Conservation (phyloP, 192 early-diverging fungal genomes). For the Thoreauomyces humboldtii region DNA sequence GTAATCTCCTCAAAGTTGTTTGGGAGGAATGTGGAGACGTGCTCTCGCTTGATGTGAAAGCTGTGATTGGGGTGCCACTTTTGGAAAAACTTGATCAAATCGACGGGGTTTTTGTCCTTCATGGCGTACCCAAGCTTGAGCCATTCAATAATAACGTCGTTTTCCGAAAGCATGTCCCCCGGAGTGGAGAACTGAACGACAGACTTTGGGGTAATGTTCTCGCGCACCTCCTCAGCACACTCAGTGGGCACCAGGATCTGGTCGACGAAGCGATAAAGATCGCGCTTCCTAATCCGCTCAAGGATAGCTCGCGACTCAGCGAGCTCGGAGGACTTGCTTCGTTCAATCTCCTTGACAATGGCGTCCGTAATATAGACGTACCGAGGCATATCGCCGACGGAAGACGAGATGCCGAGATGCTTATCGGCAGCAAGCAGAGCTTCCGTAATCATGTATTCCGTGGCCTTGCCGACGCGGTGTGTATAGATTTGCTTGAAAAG, state of each 20-base stretch:
- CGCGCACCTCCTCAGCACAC: neutral
- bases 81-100: slow-evolving; percentile 75
- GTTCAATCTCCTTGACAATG: slow-evolving; percentile 62
- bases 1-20: slow-evolving; percentile 65
- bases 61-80: slow-evolving; percentile 52
- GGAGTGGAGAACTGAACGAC: slow-evolving; percentile 60
- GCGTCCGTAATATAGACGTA: slow-evolving; percentile 83
- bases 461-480: slow-evolving; percentile 70
- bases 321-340: slow-evolving; percentile 42
- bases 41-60: slow-evolving; percentile 65
- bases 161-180: slow-evolving; percentile 58
- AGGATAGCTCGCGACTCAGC: slow-evolving; percentile 67
- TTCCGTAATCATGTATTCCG: slow-evolving; percentile 89
- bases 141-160: slow-evolving; percentile 75
- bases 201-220: slow-evolving; percentile 35
- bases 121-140: slow-evolving; percentile 80
- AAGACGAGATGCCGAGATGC: slow-evolving; percentile 50
- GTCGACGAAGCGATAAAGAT: slow-evolving; percentile 73
- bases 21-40: slow-evolving; percentile 73
- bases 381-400: slow-evolving; percentile 60
- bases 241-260: slow-evolving; percentile 20
- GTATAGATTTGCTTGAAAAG: slow-evolving; percentile 67
- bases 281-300: slow-evolving; percentile 68
- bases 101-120: slow-evolving; percentile 82
- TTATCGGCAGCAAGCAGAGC: slow-evolving; percentile 79